A percentile compares a stretch with the other conserved stretches of the same genome.
Conservation (phyloP, 768 basidiomycete species). For the Phlebiopsis flavidoalba region DNA sequence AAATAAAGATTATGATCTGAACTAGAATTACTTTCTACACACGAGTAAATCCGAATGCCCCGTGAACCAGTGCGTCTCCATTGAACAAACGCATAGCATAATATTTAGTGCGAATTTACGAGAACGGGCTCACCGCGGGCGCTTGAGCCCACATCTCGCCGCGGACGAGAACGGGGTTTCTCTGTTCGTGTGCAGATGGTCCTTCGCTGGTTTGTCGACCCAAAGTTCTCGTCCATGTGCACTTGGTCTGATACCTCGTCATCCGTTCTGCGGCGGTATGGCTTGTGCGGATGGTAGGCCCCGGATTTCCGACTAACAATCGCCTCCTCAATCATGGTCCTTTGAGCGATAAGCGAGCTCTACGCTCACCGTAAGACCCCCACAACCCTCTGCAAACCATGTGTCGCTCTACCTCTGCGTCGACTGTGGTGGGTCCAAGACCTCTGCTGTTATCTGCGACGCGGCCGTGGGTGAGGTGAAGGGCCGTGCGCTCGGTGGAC, state of each 20-base stretch:
- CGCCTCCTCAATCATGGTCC: background rate
- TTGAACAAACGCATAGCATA: too few relatives aligned
- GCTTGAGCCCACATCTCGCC: too few relatives aligned
- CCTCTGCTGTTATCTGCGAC: conserved; percentile 66
- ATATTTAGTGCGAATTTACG: too few relatives aligned
- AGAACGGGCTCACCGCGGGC: too few relatives aligned
- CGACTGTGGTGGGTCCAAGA: conserved; percentile 90
- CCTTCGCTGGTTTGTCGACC: background rate
- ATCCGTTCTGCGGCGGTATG: background rate
- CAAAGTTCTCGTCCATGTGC: background rate
- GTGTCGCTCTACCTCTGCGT: conserved; percentile 64
- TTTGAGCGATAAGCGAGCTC: background rate
- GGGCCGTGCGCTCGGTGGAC: conserved; percentile 65
- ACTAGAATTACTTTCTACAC: background rate
- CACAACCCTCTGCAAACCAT: conserved; percentile 10
- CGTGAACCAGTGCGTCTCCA: too few relatives aligned
- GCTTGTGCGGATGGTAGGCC: background rate
- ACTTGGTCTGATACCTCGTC: background rate
- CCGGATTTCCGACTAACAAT: background rate
- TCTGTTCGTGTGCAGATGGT: background rate
- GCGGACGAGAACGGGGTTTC: background rate
- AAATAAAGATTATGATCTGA: background rate
- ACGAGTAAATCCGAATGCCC: too few relatives aligned
- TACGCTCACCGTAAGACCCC: background rate
- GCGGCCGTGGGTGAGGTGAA: conserved; percentile 48